Evolutionary conservation across 1,139 yeast genomes (phyloP).

Genomic region (Cylindricascospora bacillispora): DNA sequence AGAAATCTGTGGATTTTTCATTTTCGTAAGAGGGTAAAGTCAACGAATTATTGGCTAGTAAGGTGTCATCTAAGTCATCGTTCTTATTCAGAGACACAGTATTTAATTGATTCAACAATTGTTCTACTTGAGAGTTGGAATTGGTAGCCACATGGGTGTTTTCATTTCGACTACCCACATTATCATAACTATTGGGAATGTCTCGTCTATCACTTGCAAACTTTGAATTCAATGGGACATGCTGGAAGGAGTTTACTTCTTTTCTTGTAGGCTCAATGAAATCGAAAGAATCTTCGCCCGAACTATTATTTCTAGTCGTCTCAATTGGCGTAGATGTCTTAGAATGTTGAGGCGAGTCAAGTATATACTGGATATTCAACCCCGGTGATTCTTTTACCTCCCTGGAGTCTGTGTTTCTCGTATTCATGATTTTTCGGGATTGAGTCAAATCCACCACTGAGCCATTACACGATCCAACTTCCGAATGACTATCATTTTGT

Average conservation of each 20-base stretch:
- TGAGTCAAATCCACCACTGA: no score
- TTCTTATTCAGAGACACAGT: constrained; percentile 19
- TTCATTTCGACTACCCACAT: constrained; percentile 1
- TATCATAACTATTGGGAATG: background rate
- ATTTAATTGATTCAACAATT: constrained; percentile 22
- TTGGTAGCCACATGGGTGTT: constrained; percentile 7
- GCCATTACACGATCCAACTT: no score
- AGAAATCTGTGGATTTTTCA: background rate
- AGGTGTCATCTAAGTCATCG: constrained; percentile 7
- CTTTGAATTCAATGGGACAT: no score
- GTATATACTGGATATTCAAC: no score
- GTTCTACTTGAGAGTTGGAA: constrained; percentile 20
- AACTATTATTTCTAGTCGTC: no score
- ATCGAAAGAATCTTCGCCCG: no score
- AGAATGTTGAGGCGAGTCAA: no score
- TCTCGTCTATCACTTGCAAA: constrained; percentile 1
- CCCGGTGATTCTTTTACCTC: constrained; percentile 2
- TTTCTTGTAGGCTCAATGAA: no score
- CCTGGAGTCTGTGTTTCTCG: constrained; percentile 1
- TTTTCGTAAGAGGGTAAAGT: background rate
- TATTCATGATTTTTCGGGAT: no score
- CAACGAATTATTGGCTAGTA: background rate
- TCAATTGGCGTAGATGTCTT: no score
- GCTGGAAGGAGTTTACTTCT: no score
- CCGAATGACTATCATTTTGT: no score